These are phyloP conservation scores for Solanum ossicruentum DNA, from an alignment of 257 asterid genomes.

Conservation along the genomic window DNA sequence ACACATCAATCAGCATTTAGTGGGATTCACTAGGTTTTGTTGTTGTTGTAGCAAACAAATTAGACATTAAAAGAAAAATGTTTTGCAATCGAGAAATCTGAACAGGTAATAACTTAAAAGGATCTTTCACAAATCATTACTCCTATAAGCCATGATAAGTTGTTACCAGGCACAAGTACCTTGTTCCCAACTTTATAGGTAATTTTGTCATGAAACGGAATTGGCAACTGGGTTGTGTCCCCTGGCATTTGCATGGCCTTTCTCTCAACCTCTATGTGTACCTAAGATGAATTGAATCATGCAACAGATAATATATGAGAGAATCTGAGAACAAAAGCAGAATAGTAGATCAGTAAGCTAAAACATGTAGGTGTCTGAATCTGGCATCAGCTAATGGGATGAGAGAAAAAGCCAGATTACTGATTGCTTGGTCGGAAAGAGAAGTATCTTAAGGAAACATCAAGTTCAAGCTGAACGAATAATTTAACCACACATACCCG, in stretches of 20 bases:
- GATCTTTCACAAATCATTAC: neutral
- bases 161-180: constrained; percentile 21
- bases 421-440: neutral
- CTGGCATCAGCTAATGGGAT: neutral
- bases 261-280: constrained; percentile 91
- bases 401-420: neutral
- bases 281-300: constrained; percentile 33
- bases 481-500: constrained; percentile 36
- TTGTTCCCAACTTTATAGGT: constrained; percentile 86
- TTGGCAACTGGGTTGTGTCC: constrained; percentile 26
- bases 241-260: constrained; percentile 53
- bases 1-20: neutral
- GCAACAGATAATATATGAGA: neutral
- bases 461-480: neutral
- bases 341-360: neutral
- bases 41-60: too few relatives aligned
- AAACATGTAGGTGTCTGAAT: neutral
- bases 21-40: neutral
- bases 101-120: neutral
- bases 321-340: neutral
- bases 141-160: neutral
- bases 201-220: constrained; percentile 52
- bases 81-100: neutral
- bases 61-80: neutral
- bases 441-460: neutral